Base-by-base conservation (phyloP, 257 asterid species). In the Nicotiana paniculata region DNA sequence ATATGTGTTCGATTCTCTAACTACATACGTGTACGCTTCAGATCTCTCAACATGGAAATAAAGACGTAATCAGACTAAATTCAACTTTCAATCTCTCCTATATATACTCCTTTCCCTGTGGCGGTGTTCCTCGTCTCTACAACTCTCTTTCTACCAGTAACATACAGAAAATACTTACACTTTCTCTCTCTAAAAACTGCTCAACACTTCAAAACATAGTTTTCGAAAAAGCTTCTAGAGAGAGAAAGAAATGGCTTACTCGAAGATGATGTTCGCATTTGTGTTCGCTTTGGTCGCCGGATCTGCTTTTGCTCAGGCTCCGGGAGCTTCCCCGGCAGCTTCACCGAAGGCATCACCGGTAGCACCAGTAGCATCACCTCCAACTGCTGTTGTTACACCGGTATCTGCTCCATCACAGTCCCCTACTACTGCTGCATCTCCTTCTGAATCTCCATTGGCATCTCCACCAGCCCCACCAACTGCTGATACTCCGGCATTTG, bases 281-380 rank as follows among this genome's bases (percentile, higher is more conserved):
- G 46, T 90, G 70, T 77, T 89, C 53, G 89, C 89, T 80, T 63
- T 86, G 81, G 74, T 88, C 15, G 77, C 83, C 12, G 90, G 87
- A 81, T 88, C 90, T 9, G 91, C 88, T 8, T 39, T 86, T 1
- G 85, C 88, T 83, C 93, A 91, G 78, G 86, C 91, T 35, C 95
- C 95, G 17, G 89, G 83, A 82, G 85, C 86, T 13, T 83, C 91
- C 12, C 94, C 94, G 17, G 28, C 12, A 13, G 87, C 90, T 72
- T 9, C 93, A 32, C 93, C 93, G 8, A 86, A 35, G 48, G 67
- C 68, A 9, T 53, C 91, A 28, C 86, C 88, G 1, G 62, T 83
- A 7, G 51, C 51, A n/a, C 88, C 90, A 1, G 85, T 84, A 0
- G 77, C 87, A 0, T 11, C 85, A 0, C 86, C 88, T 1, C 83